Conservation (phyloP, 192 early-diverging fungal species). For the Coemansia sp. region DNA sequence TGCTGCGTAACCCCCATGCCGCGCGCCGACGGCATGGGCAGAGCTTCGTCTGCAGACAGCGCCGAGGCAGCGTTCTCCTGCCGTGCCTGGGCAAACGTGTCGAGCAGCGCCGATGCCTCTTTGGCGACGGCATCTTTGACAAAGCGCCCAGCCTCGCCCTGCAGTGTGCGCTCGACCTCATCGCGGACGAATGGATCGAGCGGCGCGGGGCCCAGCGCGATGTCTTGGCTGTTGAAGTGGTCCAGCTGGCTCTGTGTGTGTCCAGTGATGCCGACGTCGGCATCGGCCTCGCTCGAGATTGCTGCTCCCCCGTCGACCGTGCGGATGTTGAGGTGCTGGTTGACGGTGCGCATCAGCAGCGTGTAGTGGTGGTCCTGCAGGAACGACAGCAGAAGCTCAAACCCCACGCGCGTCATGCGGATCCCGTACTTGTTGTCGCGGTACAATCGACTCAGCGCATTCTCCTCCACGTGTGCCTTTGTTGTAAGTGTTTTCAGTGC, state of each 20-base stretch:
- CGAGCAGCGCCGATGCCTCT: constrained; percentile 52
- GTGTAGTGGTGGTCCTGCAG: constrained; percentile 92
- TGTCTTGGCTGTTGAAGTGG: constrained; percentile 76
- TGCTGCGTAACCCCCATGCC: constrained; percentile 79
- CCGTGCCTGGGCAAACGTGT: constrained; percentile 60
- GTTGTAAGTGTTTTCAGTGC: constrained; percentile 69
- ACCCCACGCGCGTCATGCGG: constrained; percentile 81
- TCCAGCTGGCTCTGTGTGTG: constrained; percentile 71
- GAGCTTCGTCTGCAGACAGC: constrained; percentile 52
- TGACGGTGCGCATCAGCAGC: constrained; percentile 84
- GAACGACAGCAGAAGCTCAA: constrained; percentile 86
- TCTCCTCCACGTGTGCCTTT: constrained; percentile 74
- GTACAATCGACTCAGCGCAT: constrained; percentile 79
- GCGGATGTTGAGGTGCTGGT: constrained; percentile 85
- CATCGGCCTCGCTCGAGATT: constrained; percentile 43
- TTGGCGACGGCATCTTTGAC: constrained; percentile 18
- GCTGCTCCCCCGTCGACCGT: constrained; percentile 40
- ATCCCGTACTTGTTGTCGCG: constrained; percentile 82
- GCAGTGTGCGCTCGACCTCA: constrained; percentile 80
- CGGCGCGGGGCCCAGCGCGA: constrained; percentile 73
- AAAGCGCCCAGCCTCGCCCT: constrained; percentile 59
- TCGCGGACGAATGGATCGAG: constrained; percentile 70
- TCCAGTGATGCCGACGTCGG: constrained; percentile 73
- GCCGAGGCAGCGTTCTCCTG: constrained; percentile 61
- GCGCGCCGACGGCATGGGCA: constrained; percentile 52